Evolutionary conservation across 2,329 filamentous ascomycete species (phyloP).

Genomic region (Pseudofabraea citricarpa): DNA sequence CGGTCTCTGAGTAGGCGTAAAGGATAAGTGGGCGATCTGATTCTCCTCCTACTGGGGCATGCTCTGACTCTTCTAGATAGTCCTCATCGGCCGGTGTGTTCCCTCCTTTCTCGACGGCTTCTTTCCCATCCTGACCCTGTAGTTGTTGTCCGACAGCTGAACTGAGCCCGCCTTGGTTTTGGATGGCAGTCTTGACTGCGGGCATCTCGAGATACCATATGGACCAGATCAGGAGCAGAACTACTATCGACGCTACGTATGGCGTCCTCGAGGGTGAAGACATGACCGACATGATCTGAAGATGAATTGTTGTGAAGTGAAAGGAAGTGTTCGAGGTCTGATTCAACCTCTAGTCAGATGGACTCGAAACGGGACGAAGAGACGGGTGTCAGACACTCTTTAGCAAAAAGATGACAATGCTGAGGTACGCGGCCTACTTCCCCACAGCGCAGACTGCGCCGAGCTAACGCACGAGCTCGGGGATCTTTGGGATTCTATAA

Average conservation of each 20-base stretch:
- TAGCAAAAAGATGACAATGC: no score
- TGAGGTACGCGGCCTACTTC: no score
- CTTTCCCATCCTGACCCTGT: neutral
- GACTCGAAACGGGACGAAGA: no score
- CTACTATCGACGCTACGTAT: conserved; percentile 1
- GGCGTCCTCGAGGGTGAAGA: conserved; percentile 1
- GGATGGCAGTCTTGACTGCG: neutral
- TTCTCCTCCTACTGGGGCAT: neutral
- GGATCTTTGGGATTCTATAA: no score
- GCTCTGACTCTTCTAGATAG: neutral
- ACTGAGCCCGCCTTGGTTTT: neutral
- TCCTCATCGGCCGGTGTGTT: neutral
- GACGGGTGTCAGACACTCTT: no score
- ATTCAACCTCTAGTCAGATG: no score
- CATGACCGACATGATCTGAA: conserved; percentile 2
- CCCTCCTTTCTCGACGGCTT: no score
- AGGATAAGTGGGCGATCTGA: conserved; percentile 19
- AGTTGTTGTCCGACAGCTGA: neutral
- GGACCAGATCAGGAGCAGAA: conserved; percentile 6
- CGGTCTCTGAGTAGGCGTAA: conserved; percentile 24
- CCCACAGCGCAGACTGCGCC: no score
- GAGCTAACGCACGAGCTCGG: no score
- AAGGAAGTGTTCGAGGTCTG: no score
- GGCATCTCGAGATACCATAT: conserved; percentile 4
- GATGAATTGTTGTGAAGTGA: no score